Base-by-base conservation (phyloP, 345 rosid species). In the Salix brachista region DNA sequence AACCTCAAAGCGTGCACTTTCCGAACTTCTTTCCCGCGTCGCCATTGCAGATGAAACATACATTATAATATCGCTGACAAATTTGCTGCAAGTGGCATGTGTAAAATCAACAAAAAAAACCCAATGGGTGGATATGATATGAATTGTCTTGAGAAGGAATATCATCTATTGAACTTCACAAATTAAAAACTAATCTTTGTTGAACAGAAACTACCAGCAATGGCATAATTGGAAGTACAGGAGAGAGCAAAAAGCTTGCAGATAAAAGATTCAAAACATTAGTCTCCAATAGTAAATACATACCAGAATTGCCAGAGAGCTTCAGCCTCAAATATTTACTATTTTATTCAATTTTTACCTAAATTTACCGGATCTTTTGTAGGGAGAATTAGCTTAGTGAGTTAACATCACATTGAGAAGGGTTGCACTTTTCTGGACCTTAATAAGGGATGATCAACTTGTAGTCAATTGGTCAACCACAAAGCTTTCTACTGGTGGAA, bases 1-100 rank as follows among this genome's bases (percentile, higher is more conserved):
- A 80, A 96, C 72, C 86, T 96, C 99, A 67, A 96, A 96, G 13
- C 94, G 93, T 58, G 98, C 99, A 84, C 91, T 90, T 87, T 96
- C 99, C 82, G 97, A 85, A 84, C 97, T 88, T 81, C 99, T 90
- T 74, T 94, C 97, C 41, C 98, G 87, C 77, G 86, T 81, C n/a
- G 97, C 90, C 94, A 96, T 89, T 81, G 97, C 90, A 78, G 98
- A 94, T 67, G 99, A 91, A 69, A 87, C 95, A 56, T 73, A 78
- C 99, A 96, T 91, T 73, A 93, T 79, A 76, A 86, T 82, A 83
- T 96, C 95, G 79, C 99, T 92, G 60, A 96, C 79, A 83, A 89
- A 96, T 81, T 92, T 90, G 84, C 99, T 96, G 95, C 90, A 92
- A 83, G 71, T 65, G 65, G 48, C 58, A 83, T 26, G 41, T 32